Evolutionary conservation across 1,284 basidiomycete genomes (phyloP).

Genomic region (Pascua guehoae): DNA sequence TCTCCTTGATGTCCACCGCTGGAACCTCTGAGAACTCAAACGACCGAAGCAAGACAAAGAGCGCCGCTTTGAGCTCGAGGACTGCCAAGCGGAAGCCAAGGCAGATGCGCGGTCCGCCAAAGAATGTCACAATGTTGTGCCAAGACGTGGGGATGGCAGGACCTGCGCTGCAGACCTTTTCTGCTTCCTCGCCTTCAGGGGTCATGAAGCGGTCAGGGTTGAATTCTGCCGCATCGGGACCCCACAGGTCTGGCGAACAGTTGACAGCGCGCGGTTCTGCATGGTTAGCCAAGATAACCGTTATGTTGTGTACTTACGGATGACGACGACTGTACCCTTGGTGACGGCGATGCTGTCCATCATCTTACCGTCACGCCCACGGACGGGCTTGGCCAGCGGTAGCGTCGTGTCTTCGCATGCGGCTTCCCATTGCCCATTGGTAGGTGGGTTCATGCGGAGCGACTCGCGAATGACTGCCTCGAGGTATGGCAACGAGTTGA

Average conservation of each 20-base stretch:
- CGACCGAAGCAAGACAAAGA: constrained; percentile 58
- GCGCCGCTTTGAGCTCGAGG: constrained; percentile 61
- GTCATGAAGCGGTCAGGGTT: constrained; percentile 33
- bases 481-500: constrained; percentile 56
- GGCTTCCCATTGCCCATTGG: constrained; percentile 63
- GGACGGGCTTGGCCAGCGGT: constrained; percentile 55
- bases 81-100: constrained; percentile 70
- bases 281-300: too few relatives aligned
- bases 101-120: constrained; percentile 64
- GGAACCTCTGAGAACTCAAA: constrained; percentile 52
- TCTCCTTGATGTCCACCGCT: too few relatives aligned
- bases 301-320: constrained; percentile 39
- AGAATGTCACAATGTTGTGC: constrained; percentile 64
- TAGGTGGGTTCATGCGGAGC: constrained; percentile 64
- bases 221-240: constrained; percentile 65
- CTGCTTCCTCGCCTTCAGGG: constrained; percentile 28
- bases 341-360: constrained; percentile 18
- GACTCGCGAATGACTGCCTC: constrained; percentile 66
- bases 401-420: constrained; percentile 58
- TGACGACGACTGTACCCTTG: constrained; percentile 39
- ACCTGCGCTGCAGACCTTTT: constrained; percentile 41
- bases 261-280: constrained; percentile 52
- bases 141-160: constrained; percentile 55
- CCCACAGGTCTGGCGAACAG: constrained; percentile 61
- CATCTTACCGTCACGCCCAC: constrained; percentile 44